Evolutionary conservation across 352 stramenopile species (phyloP), one percentile per base, ranked within the genome.

Genomic region (Phytophthora palmivora): DNA sequence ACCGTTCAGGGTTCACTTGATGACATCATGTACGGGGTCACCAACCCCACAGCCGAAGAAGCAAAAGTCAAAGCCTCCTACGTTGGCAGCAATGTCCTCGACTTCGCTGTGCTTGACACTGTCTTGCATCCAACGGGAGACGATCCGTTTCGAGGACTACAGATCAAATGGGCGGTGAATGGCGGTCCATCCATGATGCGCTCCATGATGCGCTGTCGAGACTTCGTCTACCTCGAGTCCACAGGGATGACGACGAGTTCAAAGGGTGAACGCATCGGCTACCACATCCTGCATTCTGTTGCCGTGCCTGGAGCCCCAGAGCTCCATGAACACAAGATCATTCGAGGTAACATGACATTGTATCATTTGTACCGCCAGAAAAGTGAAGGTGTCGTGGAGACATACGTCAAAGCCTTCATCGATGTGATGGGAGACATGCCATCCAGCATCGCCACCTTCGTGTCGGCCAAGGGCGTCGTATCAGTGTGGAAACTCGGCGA

Each of bases 121-220:
- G 67, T 87, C 36, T 24, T 64, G 0, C 54, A 72, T n/a, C 74
- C 78, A 16, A 79, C 67, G 4, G 51, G 44, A 18, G 60, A 78
- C 2, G 71, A 82, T 9, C 77, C 77, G 33, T 87, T 87, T 43
- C 59, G 64, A 38, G 67, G 54, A 2, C 50, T 84, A 8, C 63
- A 70, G 21, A 58, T 87, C 38, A 78, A 78, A 32, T 87, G 76
- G 76, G 66, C 58, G 37, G 70, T 86, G 58, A 86, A 86, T 34
- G 70, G 70, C 5, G 73, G 73, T 11, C 65, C 76, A 1, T 47
- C 70, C 10, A 42, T 74, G 41, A 79, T 85, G 60, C 70, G 71
- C 22, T 53, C 62, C n/a, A 49, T 86, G 57, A 64, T 83, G 47
- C 68, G 72, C 9, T 74, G 73, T 22, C 74, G 76, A 39, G 76